These are phyloP conservation scores for Gracilaria gracilis DNA, from an alignment of 23 red algal genomes.

Conservation along the genomic window DNA sequence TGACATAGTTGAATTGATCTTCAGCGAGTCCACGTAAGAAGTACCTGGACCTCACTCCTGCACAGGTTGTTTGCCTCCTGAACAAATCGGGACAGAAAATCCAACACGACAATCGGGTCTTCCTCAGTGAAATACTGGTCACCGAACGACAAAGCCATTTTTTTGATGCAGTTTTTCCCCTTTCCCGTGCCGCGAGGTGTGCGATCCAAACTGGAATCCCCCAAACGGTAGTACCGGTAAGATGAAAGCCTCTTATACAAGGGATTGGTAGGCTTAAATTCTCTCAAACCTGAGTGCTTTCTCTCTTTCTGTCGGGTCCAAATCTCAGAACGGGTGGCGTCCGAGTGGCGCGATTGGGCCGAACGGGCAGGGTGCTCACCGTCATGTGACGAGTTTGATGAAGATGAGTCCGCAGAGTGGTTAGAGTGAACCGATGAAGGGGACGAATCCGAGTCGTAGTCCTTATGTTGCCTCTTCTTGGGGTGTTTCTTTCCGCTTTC, in stretches of 20 bases:
- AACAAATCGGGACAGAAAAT: not conserved
- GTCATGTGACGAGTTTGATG: not conserved
- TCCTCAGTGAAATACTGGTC: not conserved
- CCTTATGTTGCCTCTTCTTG: not conserved
- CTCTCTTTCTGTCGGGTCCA: not conserved
- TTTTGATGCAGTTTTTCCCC: not conserved
- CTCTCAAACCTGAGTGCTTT: not conserved
- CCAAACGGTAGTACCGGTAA: slow-evolving; percentile 6
- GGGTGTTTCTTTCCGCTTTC: no score
- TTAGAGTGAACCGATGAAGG: no score
- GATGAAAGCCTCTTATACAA: not conserved
- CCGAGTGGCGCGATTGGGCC: not conserved
- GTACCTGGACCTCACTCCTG: not conserved
- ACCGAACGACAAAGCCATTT: not conserved
- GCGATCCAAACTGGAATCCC: not conserved
- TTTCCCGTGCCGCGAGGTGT: not conserved
- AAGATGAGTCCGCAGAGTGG: no score
- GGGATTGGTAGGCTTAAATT: not conserved
- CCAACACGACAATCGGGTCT: not conserved
- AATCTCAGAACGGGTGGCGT: not conserved
- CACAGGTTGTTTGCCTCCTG: not conserved
- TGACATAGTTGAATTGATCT: not conserved
- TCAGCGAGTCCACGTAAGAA: slow-evolving; percentile 13
- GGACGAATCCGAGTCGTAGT: no score
- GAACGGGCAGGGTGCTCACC: not conserved